Evolutionary conservation across 2,329 filamentous ascomycete genomes (phyloP).

Genomic region (Daldinia sp.): DNA sequence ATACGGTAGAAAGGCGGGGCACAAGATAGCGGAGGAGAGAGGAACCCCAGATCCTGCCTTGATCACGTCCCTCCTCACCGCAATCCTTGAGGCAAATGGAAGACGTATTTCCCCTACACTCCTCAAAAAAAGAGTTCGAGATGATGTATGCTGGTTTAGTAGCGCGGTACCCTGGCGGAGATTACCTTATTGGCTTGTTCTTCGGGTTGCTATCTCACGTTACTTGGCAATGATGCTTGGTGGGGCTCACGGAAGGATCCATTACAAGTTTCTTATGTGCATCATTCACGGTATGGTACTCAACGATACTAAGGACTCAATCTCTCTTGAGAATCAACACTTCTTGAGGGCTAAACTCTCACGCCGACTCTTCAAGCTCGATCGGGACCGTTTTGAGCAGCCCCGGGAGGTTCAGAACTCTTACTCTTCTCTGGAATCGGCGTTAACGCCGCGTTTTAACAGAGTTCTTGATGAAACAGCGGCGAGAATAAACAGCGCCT

Average conservation of each 20-base stretch:
- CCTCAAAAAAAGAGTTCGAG: slow-evolving; percentile 65
- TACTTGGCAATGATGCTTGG: slow-evolving; percentile 54
- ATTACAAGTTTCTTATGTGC: slow-evolving; percentile 67
- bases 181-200: slow-evolving; percentile 66
- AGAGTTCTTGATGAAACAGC: slow-evolving; percentile 42
- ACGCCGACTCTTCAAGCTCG: slow-evolving; percentile 66
- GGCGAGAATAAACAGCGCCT: slow-evolving; percentile 45
- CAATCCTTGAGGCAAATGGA: slow-evolving; percentile 65
- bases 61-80: slow-evolving; percentile 65
- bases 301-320: slow-evolving; percentile 44
- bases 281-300: slow-evolving; percentile 57
- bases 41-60: slow-evolving; percentile 64
- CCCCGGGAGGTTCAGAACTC: slow-evolving; percentile 3
- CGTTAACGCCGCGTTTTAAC: slow-evolving; percentile 42
- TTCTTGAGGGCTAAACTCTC: slow-evolving; percentile 61
- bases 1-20: slow-evolving; percentile 59
- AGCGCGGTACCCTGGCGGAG: slow-evolving; percentile 66
- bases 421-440: slow-evolving; percentile 45
- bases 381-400: slow-evolving; percentile 49
- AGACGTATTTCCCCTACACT: slow-evolving; percentile 44
- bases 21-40: slow-evolving; percentile 59
- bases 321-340: slow-evolving; percentile 50
- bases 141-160: slow-evolving; percentile 64
- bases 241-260: slow-evolving; percentile 51
- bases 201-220: slow-evolving; percentile 65